Percentiles rank a stretch among this genome's conserved stretches.
Conservation (phyloP, 345 rosid genomes). For the Reutealis trisperma region DNA sequence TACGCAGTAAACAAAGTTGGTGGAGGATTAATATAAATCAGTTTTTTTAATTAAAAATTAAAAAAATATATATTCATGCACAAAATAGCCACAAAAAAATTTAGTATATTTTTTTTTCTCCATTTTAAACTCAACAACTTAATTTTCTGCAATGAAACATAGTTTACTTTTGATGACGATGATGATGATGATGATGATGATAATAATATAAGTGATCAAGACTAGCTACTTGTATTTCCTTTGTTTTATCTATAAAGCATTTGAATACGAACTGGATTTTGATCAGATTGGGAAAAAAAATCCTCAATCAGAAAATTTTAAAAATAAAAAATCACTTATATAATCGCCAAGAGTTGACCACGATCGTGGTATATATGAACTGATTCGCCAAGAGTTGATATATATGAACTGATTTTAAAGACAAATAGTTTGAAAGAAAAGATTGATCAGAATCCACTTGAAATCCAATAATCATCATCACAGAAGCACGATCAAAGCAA, state of each 20-base stretch:
- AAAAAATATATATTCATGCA: no score
- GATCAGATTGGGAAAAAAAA: not conserved
- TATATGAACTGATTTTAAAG: not conserved
- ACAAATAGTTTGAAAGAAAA: not conserved
- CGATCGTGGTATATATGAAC: not conserved
- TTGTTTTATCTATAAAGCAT: not conserved
- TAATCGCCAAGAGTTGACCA: not conserved
- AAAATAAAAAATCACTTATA: no score
- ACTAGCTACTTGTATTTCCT: not conserved
- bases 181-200: not conserved
- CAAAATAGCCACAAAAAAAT: no score
- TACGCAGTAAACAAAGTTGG: not conserved
- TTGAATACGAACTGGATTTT: not conserved
- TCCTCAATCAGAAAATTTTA: no score
- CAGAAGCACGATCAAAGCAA: not conserved
- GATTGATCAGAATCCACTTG: not conserved
- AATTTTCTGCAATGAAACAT: no score
- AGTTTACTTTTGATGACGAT: no score
- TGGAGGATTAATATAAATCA: no score
- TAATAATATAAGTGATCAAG: not conserved
- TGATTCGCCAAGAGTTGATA: not conserved
- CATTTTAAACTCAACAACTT: no score
- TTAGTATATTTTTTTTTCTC: no score
- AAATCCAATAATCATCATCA: not conserved
- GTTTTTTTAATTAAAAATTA: no score